These are phyloP conservation scores for Leptodermis oblonga DNA, from an alignment of 257 asterid genomes.

Conservation along the genomic window DNA sequence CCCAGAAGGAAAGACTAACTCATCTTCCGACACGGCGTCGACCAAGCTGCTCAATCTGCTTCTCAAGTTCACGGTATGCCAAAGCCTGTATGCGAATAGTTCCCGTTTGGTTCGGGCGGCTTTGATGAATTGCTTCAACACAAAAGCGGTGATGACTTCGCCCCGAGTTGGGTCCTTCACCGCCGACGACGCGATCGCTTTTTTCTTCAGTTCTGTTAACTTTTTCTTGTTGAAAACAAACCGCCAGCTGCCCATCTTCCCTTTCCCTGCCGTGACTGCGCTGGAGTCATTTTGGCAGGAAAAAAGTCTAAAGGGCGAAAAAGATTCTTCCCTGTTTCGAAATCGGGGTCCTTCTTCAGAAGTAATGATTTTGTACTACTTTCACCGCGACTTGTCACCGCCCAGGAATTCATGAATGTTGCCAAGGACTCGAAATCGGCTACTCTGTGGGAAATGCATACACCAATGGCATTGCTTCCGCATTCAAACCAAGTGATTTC, in stretches of 20 bases:
- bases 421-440: neutral
- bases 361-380: neutral
- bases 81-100: neutral
- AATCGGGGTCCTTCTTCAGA: neutral
- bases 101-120: neutral
- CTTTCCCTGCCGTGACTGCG: neutral
- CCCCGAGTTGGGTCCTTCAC: slow-evolving; percentile 34
- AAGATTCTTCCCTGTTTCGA: neutral
- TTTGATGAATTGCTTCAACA: slow-evolving; percentile 26
- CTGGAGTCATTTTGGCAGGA: neutral
- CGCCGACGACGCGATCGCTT: neutral
- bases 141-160: slow-evolving; percentile 33
- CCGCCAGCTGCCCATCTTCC: slow-evolving; percentile 12
- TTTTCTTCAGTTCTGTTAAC: slow-evolving; percentile 20
- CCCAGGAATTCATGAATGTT: neutral
- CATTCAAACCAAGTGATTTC: slow-evolving; percentile 25
- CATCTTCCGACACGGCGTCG: neutral
- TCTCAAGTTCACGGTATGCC: slow-evolving; percentile 20
- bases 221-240: slow-evolving; percentile 29
- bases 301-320: neutral
- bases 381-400: neutral
- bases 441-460: slow-evolving; percentile 21
- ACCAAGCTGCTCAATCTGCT: slow-evolving; percentile 18
- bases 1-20: slow-evolving; percentile 13
- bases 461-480: slow-evolving; percentile 28